Conservation (phyloP, 140 eudicot genomes). For the Artemisia princeps region DNA sequence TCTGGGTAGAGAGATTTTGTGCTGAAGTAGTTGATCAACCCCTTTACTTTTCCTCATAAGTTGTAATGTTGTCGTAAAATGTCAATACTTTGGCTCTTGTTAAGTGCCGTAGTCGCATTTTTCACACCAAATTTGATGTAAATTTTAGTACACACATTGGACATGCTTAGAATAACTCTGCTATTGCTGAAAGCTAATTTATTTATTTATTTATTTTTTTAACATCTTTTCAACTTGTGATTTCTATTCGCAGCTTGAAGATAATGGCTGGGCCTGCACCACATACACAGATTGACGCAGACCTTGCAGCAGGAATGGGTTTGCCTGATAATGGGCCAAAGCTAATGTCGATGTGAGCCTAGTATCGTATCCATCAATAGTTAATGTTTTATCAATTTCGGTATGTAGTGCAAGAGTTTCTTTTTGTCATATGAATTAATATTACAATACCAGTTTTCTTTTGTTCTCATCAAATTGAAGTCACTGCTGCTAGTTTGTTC, state of each 20-base stretch:
- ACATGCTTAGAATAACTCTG: background rate
- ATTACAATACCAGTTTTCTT: conserved; percentile 4
- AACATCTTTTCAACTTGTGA: background rate
- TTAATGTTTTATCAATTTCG: conserved; percentile 10
- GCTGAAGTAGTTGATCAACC: too few species aligned
- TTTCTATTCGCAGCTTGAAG: conserved; percentile 52
- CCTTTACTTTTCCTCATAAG: too few species aligned
- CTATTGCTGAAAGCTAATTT: too few species aligned
- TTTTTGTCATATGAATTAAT: background rate
- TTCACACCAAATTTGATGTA: too few species aligned
- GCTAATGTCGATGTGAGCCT: conserved; percentile 58
- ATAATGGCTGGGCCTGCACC: conserved; percentile 72
- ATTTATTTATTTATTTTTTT: background rate
- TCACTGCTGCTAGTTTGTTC: conserved; percentile 5
- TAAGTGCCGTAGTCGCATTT: too few species aligned
- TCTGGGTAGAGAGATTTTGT: too few species aligned
- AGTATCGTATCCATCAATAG: conserved; percentile 10
- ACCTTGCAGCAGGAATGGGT: conserved; percentile 83
- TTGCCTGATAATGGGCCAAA: conserved; percentile 89
- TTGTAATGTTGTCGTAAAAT: too few species aligned
- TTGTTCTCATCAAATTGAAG: background rate
- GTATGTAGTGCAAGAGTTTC: conserved; percentile 20
- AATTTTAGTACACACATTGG: too few species aligned
- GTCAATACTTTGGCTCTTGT: too few species aligned
- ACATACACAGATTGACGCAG: conserved; percentile 85